Evolutionary conservation across 148 eudicot species (phyloP).

Genomic region (Arbutus unedo): DNA sequence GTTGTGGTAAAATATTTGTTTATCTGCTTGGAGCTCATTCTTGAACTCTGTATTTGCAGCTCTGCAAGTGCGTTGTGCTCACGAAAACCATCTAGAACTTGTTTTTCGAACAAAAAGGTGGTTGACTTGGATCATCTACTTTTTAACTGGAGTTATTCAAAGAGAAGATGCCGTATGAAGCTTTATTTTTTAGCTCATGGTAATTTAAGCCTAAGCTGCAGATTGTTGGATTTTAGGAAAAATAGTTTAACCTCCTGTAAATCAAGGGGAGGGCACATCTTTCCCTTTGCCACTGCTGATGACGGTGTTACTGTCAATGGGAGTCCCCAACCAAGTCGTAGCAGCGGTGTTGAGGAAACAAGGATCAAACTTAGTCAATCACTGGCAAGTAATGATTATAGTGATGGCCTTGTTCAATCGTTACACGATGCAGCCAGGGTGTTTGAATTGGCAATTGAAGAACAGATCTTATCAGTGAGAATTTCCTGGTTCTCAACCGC

Average conservation of each 20-base stretch:
- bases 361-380: conserved; percentile 70
- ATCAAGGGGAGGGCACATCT: conserved; percentile 38
- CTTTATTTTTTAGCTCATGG: conserved; percentile 40
- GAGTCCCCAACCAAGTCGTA: conserved; percentile 52
- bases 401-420: conserved; percentile 77
- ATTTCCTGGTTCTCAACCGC: conserved; percentile 83
- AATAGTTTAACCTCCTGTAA: conserved; percentile 28
- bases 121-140: conserved; percentile 37
- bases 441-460: conserved; percentile 77
- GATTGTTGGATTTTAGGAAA: conserved; percentile 32
- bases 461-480: conserved; percentile 48
- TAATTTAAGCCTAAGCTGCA: conserved; percentile 34
- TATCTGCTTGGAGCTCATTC: conserved; percentile 14
- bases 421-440: conserved; percentile 91
- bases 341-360: conserved; percentile 59
- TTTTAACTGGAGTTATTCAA: conserved; percentile 31
- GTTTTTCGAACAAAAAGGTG: conserved; percentile 33
- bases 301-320: conserved; percentile 83
- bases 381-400: conserved; percentile 58
- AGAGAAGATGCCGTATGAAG: conserved; percentile 40
- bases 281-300: conserved; percentile 66
- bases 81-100: conserved; percentile 35
- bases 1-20: neutral
- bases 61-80: conserved; percentile 52
- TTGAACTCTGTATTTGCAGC: conserved; percentile 47